phyloP scores from a whole-genome alignment of 2,329 filamentous ascomycete genomes.

The Aureobasidium musti region DNA sequence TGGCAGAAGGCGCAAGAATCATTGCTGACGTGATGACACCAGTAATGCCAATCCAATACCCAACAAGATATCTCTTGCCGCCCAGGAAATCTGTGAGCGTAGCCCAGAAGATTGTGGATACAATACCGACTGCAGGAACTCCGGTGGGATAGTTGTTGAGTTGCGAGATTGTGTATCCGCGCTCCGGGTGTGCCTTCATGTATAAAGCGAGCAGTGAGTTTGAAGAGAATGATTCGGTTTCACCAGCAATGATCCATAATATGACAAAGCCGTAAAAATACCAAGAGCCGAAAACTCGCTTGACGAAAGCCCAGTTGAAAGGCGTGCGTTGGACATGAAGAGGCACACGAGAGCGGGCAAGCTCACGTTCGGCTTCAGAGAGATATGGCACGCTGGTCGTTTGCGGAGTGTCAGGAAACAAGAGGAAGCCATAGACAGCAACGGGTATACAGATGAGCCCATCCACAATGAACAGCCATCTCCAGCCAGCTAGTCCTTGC shows the following conservation, averaged over 20 bases:
- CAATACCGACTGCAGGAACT: constrained; percentile 55
- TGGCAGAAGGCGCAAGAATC: constrained; percentile 58
- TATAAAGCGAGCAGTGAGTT: constrained; percentile 61
- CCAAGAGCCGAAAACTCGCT: constrained; percentile 60
- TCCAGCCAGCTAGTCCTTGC: constrained; percentile 52
- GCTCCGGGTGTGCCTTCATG: constrained; percentile 51
- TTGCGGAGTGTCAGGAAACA: constrained; percentile 52
- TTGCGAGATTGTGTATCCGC: constrained; percentile 51
- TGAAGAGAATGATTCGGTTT: constrained; percentile 69
- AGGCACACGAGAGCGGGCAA: constrained; percentile 51
- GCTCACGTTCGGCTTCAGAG: constrained; percentile 44
- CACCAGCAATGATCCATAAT: constrained; percentile 70
- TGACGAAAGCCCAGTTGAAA: constrained; percentile 54
- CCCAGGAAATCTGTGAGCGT: constrained; percentile 65
- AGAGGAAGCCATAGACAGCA: constrained; percentile 54
- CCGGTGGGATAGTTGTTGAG: constrained; percentile 59
- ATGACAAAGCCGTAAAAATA: constrained; percentile 67
- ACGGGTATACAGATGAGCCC: constrained; percentile 56
- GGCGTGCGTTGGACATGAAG: constrained; percentile 49
- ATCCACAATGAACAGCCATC: constrained; percentile 63
- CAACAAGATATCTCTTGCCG: constrained; percentile 66
- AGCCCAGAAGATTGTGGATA: constrained; percentile 67
- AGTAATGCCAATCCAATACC: constrained; percentile 66
- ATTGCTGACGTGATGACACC: constrained; percentile 64
- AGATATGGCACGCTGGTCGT: constrained; percentile 54